A percentile compares a stretch with the other conserved stretches of the same genome.
Evolutionary conservation across 2,329 filamentous ascomycete species (phyloP).

Genomic region (Aspergillus amoenus): DNA sequence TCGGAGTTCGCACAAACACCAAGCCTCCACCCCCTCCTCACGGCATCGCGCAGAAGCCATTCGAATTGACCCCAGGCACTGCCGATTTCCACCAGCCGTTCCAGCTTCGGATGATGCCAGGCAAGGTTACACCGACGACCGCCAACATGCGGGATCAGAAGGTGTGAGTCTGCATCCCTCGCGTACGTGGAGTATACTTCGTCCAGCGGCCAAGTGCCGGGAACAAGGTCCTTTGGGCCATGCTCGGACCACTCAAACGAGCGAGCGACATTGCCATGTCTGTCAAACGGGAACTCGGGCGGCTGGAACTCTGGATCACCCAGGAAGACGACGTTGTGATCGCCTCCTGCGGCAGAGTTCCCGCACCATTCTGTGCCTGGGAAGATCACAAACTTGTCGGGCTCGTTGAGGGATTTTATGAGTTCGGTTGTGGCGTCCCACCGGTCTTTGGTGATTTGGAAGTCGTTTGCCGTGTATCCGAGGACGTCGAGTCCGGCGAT

Average conservation of each 20-base stretch:
- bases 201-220: not conserved
- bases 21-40: not conserved
- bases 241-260: not conserved
- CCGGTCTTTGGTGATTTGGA: not conserved
- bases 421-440: not conserved
- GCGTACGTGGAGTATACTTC: not conserved
- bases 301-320: not conserved
- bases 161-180: not conserved
- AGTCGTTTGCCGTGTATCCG: not conserved
- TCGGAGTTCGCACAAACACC: not conserved
- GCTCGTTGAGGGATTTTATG: not conserved
- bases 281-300: not conserved
- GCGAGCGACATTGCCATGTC: not conserved
- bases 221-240: not conserved
- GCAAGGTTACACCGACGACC: not conserved
- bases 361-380: not conserved
- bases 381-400: not conserved
- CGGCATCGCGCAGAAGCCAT: not conserved
- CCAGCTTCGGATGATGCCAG: not conserved
- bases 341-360: not conserved
- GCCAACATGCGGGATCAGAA: not conserved
- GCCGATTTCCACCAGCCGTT: not conserved
- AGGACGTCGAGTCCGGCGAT: not conserved
- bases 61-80: not conserved
- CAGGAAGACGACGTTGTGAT: not conserved